Base-by-base conservation (phyloP, 768 basidiomycete genomes). In the Trametes gibbosa region DNA sequence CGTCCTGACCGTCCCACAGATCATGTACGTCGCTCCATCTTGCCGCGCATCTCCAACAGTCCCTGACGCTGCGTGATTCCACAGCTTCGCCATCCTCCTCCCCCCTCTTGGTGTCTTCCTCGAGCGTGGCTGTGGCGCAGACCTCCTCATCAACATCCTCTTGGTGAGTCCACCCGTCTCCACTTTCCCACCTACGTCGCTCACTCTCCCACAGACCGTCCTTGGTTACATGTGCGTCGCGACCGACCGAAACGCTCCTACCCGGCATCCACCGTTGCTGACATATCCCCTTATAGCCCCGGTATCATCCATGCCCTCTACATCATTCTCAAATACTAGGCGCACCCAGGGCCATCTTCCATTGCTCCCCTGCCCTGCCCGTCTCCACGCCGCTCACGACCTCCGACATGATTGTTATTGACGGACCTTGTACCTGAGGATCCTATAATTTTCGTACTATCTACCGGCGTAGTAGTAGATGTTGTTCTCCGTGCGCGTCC, bases 21-120 rank as follows among this genome's bases (percentile, higher is more conserved):
- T 83, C 73, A 66, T 85, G 74, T 81, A 66, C 64, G 72, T 68
- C 14, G 13, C 10, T 9, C 14, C 49, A 13, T 45, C 45, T 41
- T 24, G 1, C 46, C 9, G 12, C 19, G 19, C n/a, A 12, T 42
- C 37, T 53, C 50, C 25, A 19, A n/a, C 42, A 16, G 9, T 50
- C 19, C 35, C 49, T 16, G 24, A 29, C n/a, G 5, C 46, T 10
- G 7, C 29, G 25, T 17, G 16, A 39, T 56, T 34, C 46, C 48
- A 6, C 64, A 88, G 84, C 59, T 66, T 84, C 54, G 90, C 90
- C 59, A 78, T 92, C 73, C 65, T 92, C 70, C 66, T 92, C 14
- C 91, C 92, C 10, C 94, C 94, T 58, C 69, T 96, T 2, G 92
- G 87, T 56, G 94, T 96, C 24, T 93, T 94, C 76, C 75, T 95